Percentiles rank a stretch among this genome's conserved stretches.
These are phyloP conservation scores for Leptosphaerulina australis DNA, from an alignment of 2,329 filamentous ascomycete species.

Conservation along the genomic window DNA sequence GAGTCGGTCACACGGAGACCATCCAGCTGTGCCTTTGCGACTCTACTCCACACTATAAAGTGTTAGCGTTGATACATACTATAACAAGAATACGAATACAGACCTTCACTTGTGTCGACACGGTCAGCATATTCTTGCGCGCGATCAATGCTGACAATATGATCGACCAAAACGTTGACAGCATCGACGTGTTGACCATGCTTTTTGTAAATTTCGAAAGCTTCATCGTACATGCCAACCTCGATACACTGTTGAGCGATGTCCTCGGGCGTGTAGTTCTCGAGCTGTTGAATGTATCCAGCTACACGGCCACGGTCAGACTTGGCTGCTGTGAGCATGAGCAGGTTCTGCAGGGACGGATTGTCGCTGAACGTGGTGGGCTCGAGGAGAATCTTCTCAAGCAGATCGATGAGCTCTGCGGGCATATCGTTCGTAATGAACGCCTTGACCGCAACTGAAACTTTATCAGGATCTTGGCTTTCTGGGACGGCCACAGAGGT, in stretches of 20 bases:
- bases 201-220: constrained; percentile 99
- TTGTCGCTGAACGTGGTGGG: constrained; percentile 99
- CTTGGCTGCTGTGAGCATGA: constrained; percentile 96
- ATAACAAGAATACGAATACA: not conserved
- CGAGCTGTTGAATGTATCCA: constrained; percentile 92
- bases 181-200: constrained; percentile 86
- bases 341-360: constrained; percentile 90
- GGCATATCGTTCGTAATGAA: constrained; percentile 92
- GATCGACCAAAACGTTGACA: constrained; percentile 89
- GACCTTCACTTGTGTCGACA: constrained; percentile 82
- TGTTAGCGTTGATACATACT: not conserved
- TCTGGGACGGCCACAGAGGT: constrained; percentile 95
- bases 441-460: constrained; percentile 89
- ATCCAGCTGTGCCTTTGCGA: constrained; percentile 96
- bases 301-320: constrained; percentile 94
- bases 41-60: constrained; percentile 88
- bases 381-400: constrained; percentile 99
- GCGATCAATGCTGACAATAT: constrained; percentile 97
- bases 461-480: constrained; percentile 96
- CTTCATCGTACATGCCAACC: constrained; percentile 93
- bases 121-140: constrained; percentile 95
- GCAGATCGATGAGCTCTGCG: constrained; percentile 90
- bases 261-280: constrained; percentile 88
- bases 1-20: constrained; percentile 90
- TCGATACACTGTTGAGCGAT: constrained; percentile 93